Evolutionary conservation across 2,329 filamentous ascomycete genomes (phyloP).

Genomic region (Curvularia spicifera): DNA sequence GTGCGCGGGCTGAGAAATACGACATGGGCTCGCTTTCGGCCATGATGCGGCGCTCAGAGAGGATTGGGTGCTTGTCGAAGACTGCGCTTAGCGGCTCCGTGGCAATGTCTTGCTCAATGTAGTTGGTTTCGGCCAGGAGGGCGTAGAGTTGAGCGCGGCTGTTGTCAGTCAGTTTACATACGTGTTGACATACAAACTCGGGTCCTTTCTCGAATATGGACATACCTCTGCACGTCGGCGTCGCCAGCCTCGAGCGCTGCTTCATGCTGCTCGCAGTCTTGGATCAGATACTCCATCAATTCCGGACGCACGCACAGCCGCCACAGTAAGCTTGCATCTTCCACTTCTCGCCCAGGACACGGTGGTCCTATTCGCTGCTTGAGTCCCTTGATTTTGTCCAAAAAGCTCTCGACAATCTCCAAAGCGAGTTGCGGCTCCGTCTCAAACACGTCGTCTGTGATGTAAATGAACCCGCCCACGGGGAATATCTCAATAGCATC

Average conservation of each 20-base stretch:
- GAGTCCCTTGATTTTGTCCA: constrained; percentile 36
- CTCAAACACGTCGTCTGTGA: constrained; percentile 54
- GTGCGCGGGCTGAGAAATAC: constrained; percentile 33
- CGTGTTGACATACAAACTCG: background rate
- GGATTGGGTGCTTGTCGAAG: constrained; percentile 39
- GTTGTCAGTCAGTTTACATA: background rate
- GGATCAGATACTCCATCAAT: constrained; percentile 35
- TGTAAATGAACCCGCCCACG: constrained; percentile 49
- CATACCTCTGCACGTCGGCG: constrained; percentile 25
- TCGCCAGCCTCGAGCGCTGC: constrained; percentile 27
- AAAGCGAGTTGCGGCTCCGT: constrained; percentile 47
- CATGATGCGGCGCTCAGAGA: constrained; percentile 34
- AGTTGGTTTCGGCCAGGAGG: constrained; percentile 27
- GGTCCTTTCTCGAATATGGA: background rate
- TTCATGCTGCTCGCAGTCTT: constrained; percentile 28
- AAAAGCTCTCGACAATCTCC: constrained; percentile 46
- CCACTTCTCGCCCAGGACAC: constrained; percentile 24
- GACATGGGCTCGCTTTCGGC: constrained; percentile 27
- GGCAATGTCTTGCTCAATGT: constrained; percentile 37
- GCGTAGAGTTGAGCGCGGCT: constrained; percentile 37
- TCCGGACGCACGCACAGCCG: constrained; percentile 43
- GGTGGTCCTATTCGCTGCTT: constrained; percentile 20
- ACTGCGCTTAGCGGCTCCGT: constrained; percentile 12
- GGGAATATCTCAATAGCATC: constrained; percentile 48
- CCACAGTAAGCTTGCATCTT: constrained; percentile 39